phyloP scores from a whole-genome alignment of 345 rosid genomes.

The Linum tenue region DNA sequence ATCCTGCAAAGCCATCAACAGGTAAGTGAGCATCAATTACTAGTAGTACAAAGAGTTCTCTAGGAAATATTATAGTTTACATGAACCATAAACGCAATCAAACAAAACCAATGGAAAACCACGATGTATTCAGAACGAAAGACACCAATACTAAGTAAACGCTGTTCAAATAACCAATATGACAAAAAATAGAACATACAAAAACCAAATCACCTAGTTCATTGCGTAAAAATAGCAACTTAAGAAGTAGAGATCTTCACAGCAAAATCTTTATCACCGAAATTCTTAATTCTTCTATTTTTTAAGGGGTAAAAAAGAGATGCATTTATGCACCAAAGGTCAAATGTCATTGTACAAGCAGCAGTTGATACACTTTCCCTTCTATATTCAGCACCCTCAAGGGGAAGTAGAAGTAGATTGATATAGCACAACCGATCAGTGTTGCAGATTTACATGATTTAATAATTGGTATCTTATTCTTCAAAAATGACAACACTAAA shows the following conservation, averaged over 20 bases:
- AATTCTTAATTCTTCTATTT: no score
- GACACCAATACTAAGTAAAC: no score
- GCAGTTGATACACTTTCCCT: background rate
- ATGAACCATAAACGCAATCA: background rate
- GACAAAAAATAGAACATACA: no score
- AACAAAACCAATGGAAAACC: background rate
- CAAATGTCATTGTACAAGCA: no score
- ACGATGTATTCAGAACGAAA: no score
- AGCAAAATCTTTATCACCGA: no score
- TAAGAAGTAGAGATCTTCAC: no score
- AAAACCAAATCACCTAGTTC: no score
- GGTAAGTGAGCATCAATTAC: background rate
- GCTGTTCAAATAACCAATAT: no score
- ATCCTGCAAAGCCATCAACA: slow-evolving; percentile 34
- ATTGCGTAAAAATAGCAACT: no score
- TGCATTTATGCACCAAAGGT: no score
- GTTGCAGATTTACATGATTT: background rate
- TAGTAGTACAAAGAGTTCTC: background rate
- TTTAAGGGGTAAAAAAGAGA: no score
- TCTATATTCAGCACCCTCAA: background rate
- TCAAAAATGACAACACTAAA: background rate
- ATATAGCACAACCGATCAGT: background rate
- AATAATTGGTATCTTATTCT: background rate
- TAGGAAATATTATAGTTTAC: background rate
- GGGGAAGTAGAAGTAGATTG: background rate